Base-by-base conservation (phyloP, 208 protist species). In the Crithidia brevicula region DNA sequence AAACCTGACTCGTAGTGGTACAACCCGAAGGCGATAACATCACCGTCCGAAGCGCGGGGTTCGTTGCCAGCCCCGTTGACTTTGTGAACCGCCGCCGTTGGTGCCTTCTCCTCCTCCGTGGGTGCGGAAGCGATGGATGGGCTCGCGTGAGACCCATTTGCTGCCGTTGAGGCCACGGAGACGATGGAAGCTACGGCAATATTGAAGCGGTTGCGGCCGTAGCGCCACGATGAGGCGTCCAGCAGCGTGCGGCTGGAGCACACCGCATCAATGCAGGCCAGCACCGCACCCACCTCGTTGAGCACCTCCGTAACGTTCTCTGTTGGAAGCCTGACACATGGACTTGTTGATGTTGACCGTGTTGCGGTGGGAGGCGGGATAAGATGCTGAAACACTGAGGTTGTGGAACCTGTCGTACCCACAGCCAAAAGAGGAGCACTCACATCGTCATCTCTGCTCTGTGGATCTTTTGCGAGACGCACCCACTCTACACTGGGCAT, bases 171-270 rank as follows among this genome's bases (percentile, higher is more conserved):
- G 8, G 49, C 27, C 18, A 83, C 31, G 27, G 45, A 70, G n/a
- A 88, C 67, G 6, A 67, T 52, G 0, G 83, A 89, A 3, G 69
- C 70, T 0, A 57, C 79, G 0, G 76, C 87, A 11, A 93, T 69
- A 18, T 67, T 42, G 20, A 89, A 57, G 47, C 82, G 83, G 53
- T 93, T 93, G 25, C 87, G 65, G 11, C 83, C 87, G 58, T 93
- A 90, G 9, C 79, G 79, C 79, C 81, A 93, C 20, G 82, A 74
- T 1, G 72, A 75, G 0, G 43, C 25, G 43, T 84, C 80, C 4
- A 71, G 23, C 15, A 86, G 31, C 16, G 79, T 89, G 20, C 87
- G 87, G 15, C 65, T 66, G 15, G 67, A 62, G 38, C 80, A 88
- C 13, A 65, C 77, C 7, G 64, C 61, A 62, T 74, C 74, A 16